Conservation (phyloP, 2,329 filamentous ascomycete species). For the Alternaria sp. region DNA sequence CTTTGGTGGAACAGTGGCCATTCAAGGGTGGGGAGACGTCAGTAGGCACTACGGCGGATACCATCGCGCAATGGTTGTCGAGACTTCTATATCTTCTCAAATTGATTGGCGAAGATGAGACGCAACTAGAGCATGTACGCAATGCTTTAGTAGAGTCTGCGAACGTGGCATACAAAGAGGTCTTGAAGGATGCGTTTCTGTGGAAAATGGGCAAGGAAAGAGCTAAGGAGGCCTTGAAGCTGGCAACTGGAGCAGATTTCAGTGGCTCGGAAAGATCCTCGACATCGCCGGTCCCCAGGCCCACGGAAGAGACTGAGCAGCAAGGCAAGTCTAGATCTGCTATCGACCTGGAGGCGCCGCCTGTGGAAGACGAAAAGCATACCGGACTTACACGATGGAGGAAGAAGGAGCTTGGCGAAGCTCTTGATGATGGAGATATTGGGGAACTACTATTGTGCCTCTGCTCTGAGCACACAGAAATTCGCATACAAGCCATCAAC, state of each 20-base stretch:
- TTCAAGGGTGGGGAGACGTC: constrained; percentile 59
- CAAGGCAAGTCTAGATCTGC: constrained; percentile 16
- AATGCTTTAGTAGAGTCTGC: constrained; percentile 42
- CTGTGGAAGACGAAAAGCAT: constrained; percentile 55
- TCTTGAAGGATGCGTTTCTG: constrained; percentile 46
- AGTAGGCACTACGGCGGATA: constrained; percentile 37
- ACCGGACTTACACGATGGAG: constrained; percentile 69
- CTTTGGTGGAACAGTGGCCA: constrained; percentile 79
- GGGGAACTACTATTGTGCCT: constrained; percentile 77
- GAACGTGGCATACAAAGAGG: constrained; percentile 38
- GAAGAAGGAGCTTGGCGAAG: constrained; percentile 78
- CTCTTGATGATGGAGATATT: constrained; percentile 80
- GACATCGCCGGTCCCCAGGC: constrained; percentile 35
- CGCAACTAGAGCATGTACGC: constrained; percentile 36
- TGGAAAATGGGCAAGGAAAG: constrained; percentile 52
- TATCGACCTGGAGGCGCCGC: constrained; percentile 48
- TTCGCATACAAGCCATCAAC: constrained; percentile 79
- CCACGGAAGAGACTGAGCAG: constrained; percentile 25
- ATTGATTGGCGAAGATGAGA: constrained; percentile 48
- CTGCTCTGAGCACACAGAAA: constrained; percentile 75
- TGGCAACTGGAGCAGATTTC: constrained; percentile 47
- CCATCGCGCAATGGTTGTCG: constrained; percentile 48
- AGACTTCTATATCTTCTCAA: constrained; percentile 48
- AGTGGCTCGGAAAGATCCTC: constrained; percentile 48
- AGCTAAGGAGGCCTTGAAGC: constrained; percentile 46